Evolutionary conservation across 2,329 filamentous ascomycete genomes (phyloP), one percentile per base, ranked within the genome.

Genomic region (Talaromyces sp.): DNA sequence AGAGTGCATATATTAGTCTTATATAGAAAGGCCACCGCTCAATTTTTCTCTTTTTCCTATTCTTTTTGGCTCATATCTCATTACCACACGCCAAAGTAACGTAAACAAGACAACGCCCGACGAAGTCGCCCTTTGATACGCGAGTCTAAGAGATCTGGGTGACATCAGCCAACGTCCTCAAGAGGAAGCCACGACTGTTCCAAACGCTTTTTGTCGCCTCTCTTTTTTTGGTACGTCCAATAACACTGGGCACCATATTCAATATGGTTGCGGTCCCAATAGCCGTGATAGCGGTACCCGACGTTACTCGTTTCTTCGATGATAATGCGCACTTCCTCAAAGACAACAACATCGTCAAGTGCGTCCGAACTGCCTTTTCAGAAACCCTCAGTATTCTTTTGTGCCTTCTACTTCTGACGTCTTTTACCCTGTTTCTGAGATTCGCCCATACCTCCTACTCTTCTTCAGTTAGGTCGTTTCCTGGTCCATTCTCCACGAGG

Each of bases 401-500:
- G 9, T 24, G 35, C 3, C 16, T 62, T 5, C 19, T 50, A 2
- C 16, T 54, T 10, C 22, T 62, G 16, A 43, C 47, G 10, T n/a
- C 22, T 37, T n/a, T 48, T 33, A 39, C 35, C 14, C 11, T 62
- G 16, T 54, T 9, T 33, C 39, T 58, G 6, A 65, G 7, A 27
- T 68, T 69, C 22, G 31, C 68, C 35, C 70, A 67, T 60, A 69
- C 65, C 54, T 70, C 69, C 52, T 27, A 68, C 31, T 57, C 47
- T 9, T 70, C 69, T 14, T 66, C 68, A 2, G 57, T 71, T 19
- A 70, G 68, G 62, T 67, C 66, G 5, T 92, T 92, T 69, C 91
- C 91, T 0, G 91, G 90, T 0, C 90, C 88, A 0, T 81, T 87
- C 65, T 72, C 90, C 31, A 90, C 90, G 27, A 87, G 79, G 3